A percentile compares a stretch with the other conserved stretches of the same genome.
phyloP scores from a whole-genome alignment of 1,139 yeast species.

The Suhomyces ambrosiae region DNA sequence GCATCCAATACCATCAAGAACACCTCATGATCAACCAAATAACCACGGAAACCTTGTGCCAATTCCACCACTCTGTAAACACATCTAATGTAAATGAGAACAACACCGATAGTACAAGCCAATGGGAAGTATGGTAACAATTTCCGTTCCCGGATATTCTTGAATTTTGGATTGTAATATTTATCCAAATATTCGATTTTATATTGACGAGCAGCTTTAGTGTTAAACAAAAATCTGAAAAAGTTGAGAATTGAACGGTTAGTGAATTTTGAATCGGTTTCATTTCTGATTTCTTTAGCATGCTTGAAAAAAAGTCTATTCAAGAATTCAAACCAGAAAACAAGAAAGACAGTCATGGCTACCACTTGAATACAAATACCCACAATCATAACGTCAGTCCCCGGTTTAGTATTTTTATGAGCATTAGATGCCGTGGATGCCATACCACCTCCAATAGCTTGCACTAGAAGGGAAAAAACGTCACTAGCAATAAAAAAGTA shows the following conservation, averaged over 20 bases:
- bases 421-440: slow-evolving; percentile 57
- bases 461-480: slow-evolving; percentile 66
- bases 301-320: slow-evolving; percentile 45
- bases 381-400: slow-evolving; percentile 77
- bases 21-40: slow-evolving; percentile 67
- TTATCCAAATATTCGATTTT: slow-evolving; percentile 29
- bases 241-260: slow-evolving; percentile 31
- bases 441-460: slow-evolving; percentile 83
- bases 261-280: slow-evolving; percentile 24
- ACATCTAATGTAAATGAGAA: slow-evolving; percentile 70
- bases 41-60: slow-evolving; percentile 76
- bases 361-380: slow-evolving; percentile 80
- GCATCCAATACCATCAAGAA: slow-evolving; percentile 80
- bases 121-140: slow-evolving; percentile 52
- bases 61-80: slow-evolving; percentile 80
- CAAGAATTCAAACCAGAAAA: slow-evolving; percentile 57
- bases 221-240: slow-evolving; percentile 33
- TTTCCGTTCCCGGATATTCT: slow-evolving; percentile 39
- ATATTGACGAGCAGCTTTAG: slow-evolving; percentile 26
- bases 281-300: slow-evolving; percentile 16
- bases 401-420: slow-evolving; percentile 43
- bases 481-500: slow-evolving; percentile 69
- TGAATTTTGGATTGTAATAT: slow-evolving; percentile 43
- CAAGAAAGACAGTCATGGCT: slow-evolving; percentile 65
- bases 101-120: slow-evolving; percentile 54